These are phyloP conservation scores for Angophora floribunda DNA, from an alignment of 345 rosid genomes.

Conservation along the genomic window DNA sequence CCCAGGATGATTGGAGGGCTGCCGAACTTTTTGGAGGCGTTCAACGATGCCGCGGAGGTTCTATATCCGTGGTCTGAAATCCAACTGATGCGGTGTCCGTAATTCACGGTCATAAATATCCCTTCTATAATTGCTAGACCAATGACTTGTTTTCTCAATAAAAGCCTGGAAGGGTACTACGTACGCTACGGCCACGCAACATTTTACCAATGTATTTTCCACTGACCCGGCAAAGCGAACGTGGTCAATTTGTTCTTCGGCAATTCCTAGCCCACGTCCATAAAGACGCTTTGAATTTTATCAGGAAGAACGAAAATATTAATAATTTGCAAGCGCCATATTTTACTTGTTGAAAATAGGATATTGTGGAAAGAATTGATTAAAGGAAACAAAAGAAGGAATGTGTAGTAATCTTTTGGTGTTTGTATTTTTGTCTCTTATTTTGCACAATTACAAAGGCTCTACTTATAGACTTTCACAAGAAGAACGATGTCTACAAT, in stretches of 20 bases:
- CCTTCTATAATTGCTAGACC: neutral
- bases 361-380: too few relatives aligned
- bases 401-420: too few relatives aligned
- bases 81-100: neutral
- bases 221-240: neutral
- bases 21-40: neutral
- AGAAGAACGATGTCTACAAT: too few relatives aligned
- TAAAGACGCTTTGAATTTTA: neutral
- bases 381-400: too few relatives aligned
- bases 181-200: neutral
- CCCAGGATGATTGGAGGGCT: neutral
- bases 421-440: too few relatives aligned
- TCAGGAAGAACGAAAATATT: too few relatives aligned
- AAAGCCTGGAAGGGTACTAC: neutral
- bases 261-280: neutral
- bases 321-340: too few relatives aligned
- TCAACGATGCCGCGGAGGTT: neutral
- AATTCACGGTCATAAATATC: neutral
- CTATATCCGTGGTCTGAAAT: neutral
- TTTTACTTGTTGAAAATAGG: too few relatives aligned
- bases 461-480: too few relatives aligned
- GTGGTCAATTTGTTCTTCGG: rapidly evolving
- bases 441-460: too few relatives aligned
- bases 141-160: neutral
- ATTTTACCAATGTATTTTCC: neutral